These are phyloP conservation scores for Uncinocarpus reesii DNA, from an alignment of 2,329 filamentous ascomycete genomes.

Conservation along the genomic window DNA sequence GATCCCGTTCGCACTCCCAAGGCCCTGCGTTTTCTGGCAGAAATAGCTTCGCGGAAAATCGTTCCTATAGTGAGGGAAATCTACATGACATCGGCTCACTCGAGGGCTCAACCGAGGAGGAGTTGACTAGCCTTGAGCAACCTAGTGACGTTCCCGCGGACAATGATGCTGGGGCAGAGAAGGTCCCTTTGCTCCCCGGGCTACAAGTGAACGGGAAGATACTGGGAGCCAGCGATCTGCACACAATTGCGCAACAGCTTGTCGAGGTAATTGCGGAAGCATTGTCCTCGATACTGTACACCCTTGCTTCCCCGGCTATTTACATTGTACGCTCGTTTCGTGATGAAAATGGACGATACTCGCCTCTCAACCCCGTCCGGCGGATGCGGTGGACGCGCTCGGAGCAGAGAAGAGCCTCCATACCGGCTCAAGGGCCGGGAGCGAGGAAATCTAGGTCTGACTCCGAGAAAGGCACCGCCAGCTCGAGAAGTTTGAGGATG, in stretches of 20 bases:
- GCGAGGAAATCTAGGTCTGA: constrained; percentile 20
- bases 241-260: constrained; percentile 56
- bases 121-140: constrained; percentile 31
- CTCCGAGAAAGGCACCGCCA: constrained; percentile 20
- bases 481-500: constrained; percentile 25
- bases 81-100: constrained; percentile 25
- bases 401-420: constrained; percentile 1
- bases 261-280: constrained; percentile 63
- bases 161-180: constrained; percentile 46
- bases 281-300: constrained; percentile 66
- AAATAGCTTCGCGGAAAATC: constrained; percentile 29
- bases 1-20: constrained; percentile 47
- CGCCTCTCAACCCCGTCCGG: constrained; percentile 10
- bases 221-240: constrained; percentile 33
- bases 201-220: constrained; percentile 27
- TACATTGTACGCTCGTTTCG: constrained; percentile 78
- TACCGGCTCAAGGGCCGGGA: constrained; percentile 18
- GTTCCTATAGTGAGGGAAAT: constrained; percentile 37
- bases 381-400: constrained; percentile 18
- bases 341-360: constrained; percentile 65
- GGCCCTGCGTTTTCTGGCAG: constrained; percentile 34
- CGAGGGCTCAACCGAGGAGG: constrained; percentile 22
- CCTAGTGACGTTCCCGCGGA: constrained; percentile 29
- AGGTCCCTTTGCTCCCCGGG: constrained; percentile 54
- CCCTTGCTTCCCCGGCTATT: constrained; percentile 66